Evolutionary conservation across 306 rosid genomes (phyloP).

Genomic region (Echinosophora koreensis): DNA sequence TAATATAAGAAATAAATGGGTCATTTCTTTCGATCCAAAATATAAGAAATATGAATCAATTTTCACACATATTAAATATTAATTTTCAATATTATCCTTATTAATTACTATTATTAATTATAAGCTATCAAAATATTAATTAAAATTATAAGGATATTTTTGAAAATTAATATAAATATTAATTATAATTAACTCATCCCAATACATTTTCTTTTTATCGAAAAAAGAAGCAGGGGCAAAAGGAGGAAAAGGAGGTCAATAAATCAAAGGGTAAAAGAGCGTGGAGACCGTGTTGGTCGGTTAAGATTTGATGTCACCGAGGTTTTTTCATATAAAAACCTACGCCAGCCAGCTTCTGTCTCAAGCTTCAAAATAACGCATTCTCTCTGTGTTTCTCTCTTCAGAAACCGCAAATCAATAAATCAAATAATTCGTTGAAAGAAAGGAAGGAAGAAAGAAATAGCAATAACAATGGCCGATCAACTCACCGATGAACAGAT

Average conservation of each 20-base stretch:
- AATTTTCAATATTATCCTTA: too few species aligned
- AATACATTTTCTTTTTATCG: too few species aligned
- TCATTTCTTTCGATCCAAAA: too few species aligned
- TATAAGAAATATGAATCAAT: too few species aligned
- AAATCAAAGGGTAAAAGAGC: constrained; percentile 35
- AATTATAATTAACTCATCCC: too few species aligned
- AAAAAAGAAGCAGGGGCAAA: not conserved
- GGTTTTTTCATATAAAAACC: constrained; percentile 15
- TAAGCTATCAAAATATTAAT: too few species aligned
- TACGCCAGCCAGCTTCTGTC: not conserved
- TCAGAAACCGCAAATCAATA: not conserved
- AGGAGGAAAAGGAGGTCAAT: not conserved
- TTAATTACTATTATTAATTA: too few species aligned
- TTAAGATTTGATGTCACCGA: constrained; percentile 7
- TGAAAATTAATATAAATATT: too few species aligned
- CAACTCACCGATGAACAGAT: constrained; percentile 84
- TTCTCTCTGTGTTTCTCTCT: constrained; percentile 17
- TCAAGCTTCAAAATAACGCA: constrained; percentile 6
- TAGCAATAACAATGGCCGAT: constrained; percentile 63
- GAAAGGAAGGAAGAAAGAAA: not conserved
- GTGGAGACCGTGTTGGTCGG: constrained; percentile 40
- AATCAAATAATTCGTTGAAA: not conserved
- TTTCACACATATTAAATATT: too few species aligned
- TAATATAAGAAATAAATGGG: too few species aligned
- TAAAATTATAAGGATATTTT: too few species aligned